These are phyloP conservation scores for Aspergillus sparsus DNA, from an alignment of 495 filamentous ascomycete genomes.

Conservation along the genomic window DNA sequence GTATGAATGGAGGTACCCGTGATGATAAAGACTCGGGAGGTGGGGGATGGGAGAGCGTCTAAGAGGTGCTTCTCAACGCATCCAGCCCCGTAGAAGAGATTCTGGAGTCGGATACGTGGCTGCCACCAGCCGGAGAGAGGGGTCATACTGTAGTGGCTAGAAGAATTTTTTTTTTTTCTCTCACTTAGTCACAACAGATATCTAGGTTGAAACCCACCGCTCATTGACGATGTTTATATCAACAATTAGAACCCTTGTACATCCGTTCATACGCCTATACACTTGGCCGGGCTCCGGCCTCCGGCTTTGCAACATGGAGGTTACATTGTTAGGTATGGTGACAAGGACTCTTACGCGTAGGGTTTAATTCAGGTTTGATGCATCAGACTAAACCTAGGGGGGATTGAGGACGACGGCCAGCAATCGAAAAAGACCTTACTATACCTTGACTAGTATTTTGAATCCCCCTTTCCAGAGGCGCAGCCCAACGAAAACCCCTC, in stretches of 20 bases:
- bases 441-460: not conserved
- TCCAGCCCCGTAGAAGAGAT: not conserved
- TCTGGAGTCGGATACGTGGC: not conserved
- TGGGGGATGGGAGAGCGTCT: not conserved
- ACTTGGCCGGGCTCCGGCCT: not conserved
- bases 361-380: too few relatives aligned
- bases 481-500: not conserved
- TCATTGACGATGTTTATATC: not conserved
- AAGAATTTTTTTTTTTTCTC: not conserved
- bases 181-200: too few relatives aligned
- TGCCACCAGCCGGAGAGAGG: slow-evolving; percentile 4
- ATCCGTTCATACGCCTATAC: too few relatives aligned
- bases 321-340: too few relatives aligned
- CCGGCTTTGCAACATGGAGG: not conserved
- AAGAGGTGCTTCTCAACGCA: slow-evolving; percentile 2
- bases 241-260: not conserved
- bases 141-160: not conserved
- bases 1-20: slow-evolving; percentile 9
- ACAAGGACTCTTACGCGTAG: too few relatives aligned
- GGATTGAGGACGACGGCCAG: not conserved
- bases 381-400: too few relatives aligned
- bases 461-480: not conserved
- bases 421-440: not conserved
- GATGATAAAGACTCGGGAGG: slow-evolving; percentile 4
- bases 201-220: not conserved